Conservation (phyloP, 768 basidiomycete species). For the Mrakia frigida region DNA sequence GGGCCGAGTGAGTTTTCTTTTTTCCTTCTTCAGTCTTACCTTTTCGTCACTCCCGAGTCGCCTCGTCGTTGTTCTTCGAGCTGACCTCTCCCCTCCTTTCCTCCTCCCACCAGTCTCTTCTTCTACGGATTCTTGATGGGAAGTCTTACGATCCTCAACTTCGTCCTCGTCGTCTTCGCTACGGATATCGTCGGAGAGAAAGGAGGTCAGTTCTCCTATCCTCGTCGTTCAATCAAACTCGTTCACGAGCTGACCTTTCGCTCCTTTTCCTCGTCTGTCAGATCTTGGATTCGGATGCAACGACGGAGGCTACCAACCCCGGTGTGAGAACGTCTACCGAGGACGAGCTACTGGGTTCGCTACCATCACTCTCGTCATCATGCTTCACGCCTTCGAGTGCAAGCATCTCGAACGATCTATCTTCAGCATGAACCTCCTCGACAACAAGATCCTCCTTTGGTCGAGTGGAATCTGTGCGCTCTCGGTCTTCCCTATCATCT, state of each 20-base stretch:
- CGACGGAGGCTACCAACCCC: slow-evolving; percentile 37
- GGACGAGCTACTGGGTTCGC: slow-evolving; percentile 47
- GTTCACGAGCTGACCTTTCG: neutral
- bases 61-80: too few species aligned
- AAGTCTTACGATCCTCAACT: slow-evolving; percentile 42
- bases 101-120: slow-evolving; percentile 32
- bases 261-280: neutral
- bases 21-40: too few species aligned
- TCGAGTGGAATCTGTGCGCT: slow-evolving; percentile 42
- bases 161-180: slow-evolving; percentile 39
- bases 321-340: slow-evolving; percentile 45
- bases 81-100: too few species aligned
- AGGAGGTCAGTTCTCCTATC: neutral
- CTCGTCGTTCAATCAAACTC: slow-evolving; percentile 20
- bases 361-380: slow-evolving; percentile 44
- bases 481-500: slow-evolving; percentile 45
- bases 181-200: slow-evolving; percentile 11
- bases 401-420: slow-evolving; percentile 42
- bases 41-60: too few species aligned
- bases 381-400: slow-evolving; percentile 39
- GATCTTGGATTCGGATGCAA: slow-evolving; percentile 44
- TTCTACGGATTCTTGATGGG: slow-evolving; percentile 43
- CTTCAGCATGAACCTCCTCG: slow-evolving; percentile 43
- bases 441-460: slow-evolving; percentile 46
- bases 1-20: slow-evolving; percentile 36